Evolutionary conservation across 2,329 filamentous ascomycete genomes (phyloP), one percentile per base, ranked within the genome.

Genomic region (Cryphonectria naterciae): DNA sequence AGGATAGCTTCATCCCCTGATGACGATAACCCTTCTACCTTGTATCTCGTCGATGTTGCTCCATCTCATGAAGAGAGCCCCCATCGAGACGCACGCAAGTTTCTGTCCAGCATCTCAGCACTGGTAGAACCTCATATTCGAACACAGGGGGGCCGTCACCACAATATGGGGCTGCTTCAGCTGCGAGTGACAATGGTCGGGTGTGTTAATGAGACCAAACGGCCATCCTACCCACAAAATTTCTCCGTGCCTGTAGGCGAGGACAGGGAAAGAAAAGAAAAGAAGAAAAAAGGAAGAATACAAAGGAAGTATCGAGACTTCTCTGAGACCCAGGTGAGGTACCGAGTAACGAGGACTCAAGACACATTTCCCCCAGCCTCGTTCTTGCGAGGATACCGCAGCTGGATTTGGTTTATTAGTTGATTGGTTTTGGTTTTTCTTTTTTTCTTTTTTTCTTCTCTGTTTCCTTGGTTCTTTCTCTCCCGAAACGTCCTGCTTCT

Each of bases 401-500:
- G 25, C 68, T 58, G 65, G 35, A 39, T 39, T 39, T 13, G 37
- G 37, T 11, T 13, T 39, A 39, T 13, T 39, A 10, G 1, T 39
- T 39, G 37, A 10, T 11, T 39, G 37, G 1, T 39, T 39, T 3
- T 39, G 1, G 39, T 67, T 73, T 65, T 49, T 49, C 19, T 17
- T 17, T 17, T 5, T 43, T 43, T 17, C 17, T 1, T 17, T 13
- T 49, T 11, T n/a, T 49, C 8, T 22, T 49, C 13, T n/a, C 22
- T 49, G 7, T 11, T 22, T 19, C 6, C 13, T 41, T 22, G 22
- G 1, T 46, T 46, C 17, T 8, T 46, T 22, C 17, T 46, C 37
- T 11, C 37, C 68, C 71, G 71, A 71, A 71, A 69, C 66, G 68
- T 71, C 69, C 77, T 77, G 79, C 78, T 79, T 79, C 79, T 11